Evolutionary conservation across 2,329 filamentous ascomycete genomes (phyloP), one percentile per base, ranked within the genome.

Genomic region (Colletotrichum sansevieriae): DNA sequence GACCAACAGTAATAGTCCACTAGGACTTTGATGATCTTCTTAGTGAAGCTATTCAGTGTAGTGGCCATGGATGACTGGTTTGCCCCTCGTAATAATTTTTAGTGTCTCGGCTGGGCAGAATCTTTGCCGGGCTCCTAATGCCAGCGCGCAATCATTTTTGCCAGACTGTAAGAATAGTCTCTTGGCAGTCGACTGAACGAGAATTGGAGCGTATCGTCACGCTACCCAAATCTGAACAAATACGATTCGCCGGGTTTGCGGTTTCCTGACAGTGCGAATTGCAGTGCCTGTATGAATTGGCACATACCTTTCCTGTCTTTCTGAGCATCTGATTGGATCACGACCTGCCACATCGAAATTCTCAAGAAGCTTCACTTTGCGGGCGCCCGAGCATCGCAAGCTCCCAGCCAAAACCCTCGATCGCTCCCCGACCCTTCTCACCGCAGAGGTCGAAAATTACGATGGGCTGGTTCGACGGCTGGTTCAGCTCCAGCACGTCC

Each of bases 381-480:
- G 65, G 55, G 47, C 4, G 33, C 33, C 54, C 39, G 22, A n/a
- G 37, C 15, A 29, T 33, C 43, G 33, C 15, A 39, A 61, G 62
- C 62, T 61, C 18, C 15, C 35, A 8, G 18, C 35, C 20, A 39
- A 15, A 41, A 35, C 12, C 11, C 35, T 41, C 12, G 1, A 29
- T 29, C 2, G 15, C 11, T 15, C 29, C 11, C 18, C 20, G 15
- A 35, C 10, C 1, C 0, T 15, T 7, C 12, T 25, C 10, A 15
- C 4, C 18, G 1, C 9, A 29, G 11, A 25, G n/a, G 49, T 25
- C 13, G 13, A 35, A 9, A 22, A 29, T 67, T 70, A 71, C 72
- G 68, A 90, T 90, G 87, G 87, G 87, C 72, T 89, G 86, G 86
- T 80, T 88, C 74, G 83, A 85, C 71, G 84, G 83, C 67, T 71